Evolutionary conservation across 1,284 basidiomycete species (phyloP), one percentile per base, ranked within the genome.

Genomic region (Athelia sp.): DNA sequence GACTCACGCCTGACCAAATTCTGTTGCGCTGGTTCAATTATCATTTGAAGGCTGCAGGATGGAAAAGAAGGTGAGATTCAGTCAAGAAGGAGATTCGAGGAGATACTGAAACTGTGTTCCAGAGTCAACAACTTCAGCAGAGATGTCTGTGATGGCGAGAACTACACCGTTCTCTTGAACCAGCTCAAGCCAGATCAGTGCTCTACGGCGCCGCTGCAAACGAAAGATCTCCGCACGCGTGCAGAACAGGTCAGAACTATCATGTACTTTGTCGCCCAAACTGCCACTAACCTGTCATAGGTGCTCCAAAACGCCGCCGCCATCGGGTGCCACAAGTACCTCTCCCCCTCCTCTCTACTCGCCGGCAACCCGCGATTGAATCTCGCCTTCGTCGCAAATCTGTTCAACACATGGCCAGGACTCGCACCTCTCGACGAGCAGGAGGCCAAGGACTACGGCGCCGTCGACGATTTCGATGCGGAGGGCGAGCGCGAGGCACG

Each of bases 11-110:
- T 2, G 97, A 99, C 66, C 96, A 99, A 71, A 97, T 99, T 59
- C 72, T 99, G 38, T 70, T 99, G 32, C 78, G 96, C 50, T 99
- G 96, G 96, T 97, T 99, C 75, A 99, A 99, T 71, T 99, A 91
- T 69, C 97, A 99, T 69, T 73, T 99, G 56, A 98, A 98, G 68
- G 90, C 91, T 8, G 97, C 96, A 31, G 89, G 89, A 8, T 97
- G 93, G 90, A 79, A 87, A 49, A 75, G 90, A 63, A 79, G 83
- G 90, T 92, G 60, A 18, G 66, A 67, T 56, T 2, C 24, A 21
- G 23, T 36, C 9, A 40, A 29, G 13, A 29, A 6, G 26, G 4
- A 29, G 13, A 29, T 29, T 4, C 26, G 15, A 17, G 8, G 36
- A 40, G 36, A n/a, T n/a, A n/a, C 19, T 19, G 47, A 8, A 13